Base-by-base conservation (phyloP, 495 filamentous ascomycete genomes). In the Zalerion maritima region DNA sequence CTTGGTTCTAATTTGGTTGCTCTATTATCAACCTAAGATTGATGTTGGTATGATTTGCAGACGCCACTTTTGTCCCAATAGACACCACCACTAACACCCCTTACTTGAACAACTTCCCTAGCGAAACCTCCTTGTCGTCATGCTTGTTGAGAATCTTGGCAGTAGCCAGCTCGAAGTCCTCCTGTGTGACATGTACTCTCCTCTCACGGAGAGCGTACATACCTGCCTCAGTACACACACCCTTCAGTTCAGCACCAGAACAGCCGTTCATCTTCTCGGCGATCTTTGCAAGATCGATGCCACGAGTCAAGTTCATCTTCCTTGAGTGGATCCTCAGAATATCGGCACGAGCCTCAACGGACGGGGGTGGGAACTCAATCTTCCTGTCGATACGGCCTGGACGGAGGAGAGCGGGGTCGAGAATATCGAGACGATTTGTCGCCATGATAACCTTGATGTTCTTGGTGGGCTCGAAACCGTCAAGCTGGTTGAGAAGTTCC, bases 381-480 rank as follows among this genome's bases (percentile, higher is more conserved):
- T 99, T 99, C 40, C 89, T 70, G 65, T 99, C 89, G 53, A 99
- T 96, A 32, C 89, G 81, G 14, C 89, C 89, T 9, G 91, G 91
- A 21, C 89, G 75, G 36, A 99, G 64, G 21, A 99, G 64, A 5
- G 89, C 89, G 0, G 89, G 89, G 52, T 99, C 89, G 15, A 99
- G 70, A 42, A 96, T 96, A 49, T 99, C 89, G 25, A 96, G 67
- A 48, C 89, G 78, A 54, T 99, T 99, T 9, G 89, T 99, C 13
- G 89, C 89, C 89, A 96, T 96, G 58, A 99, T 87, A 48, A 99
- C 87, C 55, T 99, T 99, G 71, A 99, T 96, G 54, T 94, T 94
- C 62, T 96, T 94, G n/a, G 89, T 96, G 0, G 87, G 89, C 57
- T 96, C 91, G 55, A 99, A 99, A 6, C 89, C 89, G 47, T 99